Conservation (phyloP, 2,329 filamentous ascomycete genomes). For the Didymella arachidicola region DNA sequence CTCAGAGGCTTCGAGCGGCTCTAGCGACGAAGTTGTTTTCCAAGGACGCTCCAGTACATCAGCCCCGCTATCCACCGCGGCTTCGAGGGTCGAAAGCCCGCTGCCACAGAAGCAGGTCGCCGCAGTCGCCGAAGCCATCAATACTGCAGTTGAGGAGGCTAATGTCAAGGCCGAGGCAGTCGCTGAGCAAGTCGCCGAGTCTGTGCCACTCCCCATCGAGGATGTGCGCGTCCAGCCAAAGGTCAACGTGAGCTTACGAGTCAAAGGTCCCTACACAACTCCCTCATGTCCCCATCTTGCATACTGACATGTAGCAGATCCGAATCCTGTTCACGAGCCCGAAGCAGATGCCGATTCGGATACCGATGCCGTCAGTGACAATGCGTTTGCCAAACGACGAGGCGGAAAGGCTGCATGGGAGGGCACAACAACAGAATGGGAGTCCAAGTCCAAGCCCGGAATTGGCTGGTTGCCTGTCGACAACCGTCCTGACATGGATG, state of each 20-base stretch:
- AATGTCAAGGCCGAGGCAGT: neutral
- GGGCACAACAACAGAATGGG: slow-evolving; percentile 41
- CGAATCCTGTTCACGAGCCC: slow-evolving; percentile 2
- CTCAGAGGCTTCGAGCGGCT: slow-evolving; percentile 34
- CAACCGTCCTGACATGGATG: slow-evolving; percentile 33
- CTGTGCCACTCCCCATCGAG: slow-evolving; percentile 9
- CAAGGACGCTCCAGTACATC: slow-evolving; percentile 36
- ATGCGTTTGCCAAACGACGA: slow-evolving; percentile 37
- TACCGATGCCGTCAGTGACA: slow-evolving; percentile 31
- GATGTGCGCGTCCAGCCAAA: slow-evolving; percentile 13
- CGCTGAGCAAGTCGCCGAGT: slow-evolving; percentile 5
- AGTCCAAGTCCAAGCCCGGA: slow-evolving; percentile 46
- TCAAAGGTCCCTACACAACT: slow-evolving; percentile 11
- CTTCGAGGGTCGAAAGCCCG: slow-evolving; percentile 15
- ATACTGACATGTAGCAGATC: slow-evolving; percentile 6
- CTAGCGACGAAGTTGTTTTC: slow-evolving; percentile 68
- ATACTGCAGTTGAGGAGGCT: neutral
- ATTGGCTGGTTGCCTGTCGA: slow-evolving; percentile 45
- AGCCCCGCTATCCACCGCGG: slow-evolving; percentile 10
- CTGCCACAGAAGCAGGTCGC: slow-evolving; percentile 6
- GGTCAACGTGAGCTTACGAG: slow-evolving; percentile 21
- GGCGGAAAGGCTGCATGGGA: slow-evolving; percentile 43
- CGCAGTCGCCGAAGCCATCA: neutral
- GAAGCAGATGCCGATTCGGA: slow-evolving; percentile 31
- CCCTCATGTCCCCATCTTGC: no score